phyloP scores from a whole-genome alignment of 1,284 basidiomycete genomes.

The Naganishia liquefaciens region DNA sequence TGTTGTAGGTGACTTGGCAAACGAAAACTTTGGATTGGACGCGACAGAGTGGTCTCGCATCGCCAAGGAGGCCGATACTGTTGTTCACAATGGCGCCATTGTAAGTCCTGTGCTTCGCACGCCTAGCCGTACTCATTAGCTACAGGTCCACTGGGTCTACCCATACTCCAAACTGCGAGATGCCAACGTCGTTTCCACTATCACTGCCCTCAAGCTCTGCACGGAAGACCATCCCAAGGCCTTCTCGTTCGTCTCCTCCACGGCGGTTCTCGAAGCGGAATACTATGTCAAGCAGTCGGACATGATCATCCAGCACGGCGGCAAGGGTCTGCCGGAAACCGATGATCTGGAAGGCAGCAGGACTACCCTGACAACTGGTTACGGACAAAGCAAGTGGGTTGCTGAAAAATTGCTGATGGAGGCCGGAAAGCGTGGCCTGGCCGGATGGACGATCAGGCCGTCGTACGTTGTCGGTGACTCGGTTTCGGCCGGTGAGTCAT shows the following conservation, averaged over 20 bases:
- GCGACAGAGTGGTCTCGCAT: conserved; percentile 68
- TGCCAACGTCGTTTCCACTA: conserved; percentile 86
- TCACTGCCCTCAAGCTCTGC: conserved; percentile 80
- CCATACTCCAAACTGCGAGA: conserved; percentile 90
- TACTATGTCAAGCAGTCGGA: conserved; percentile 88
- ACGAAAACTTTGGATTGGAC: conserved; percentile 73
- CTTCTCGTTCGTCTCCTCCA: conserved; percentile 91
- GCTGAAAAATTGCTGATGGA: conserved; percentile 92
- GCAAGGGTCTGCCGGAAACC: conserved; percentile 75
- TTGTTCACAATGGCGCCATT: conserved; percentile 95
- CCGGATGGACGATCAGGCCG: conserved; percentile 86
- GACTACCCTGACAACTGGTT: conserved; percentile 78
- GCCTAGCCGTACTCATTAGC: conserved; percentile 15
- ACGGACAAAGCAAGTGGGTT: conserved; percentile 98
- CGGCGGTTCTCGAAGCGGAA: conserved; percentile 87
- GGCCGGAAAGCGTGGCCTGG: conserved; percentile 80
- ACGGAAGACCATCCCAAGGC: conserved; percentile 71
- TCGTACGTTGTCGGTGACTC: conserved; percentile 97
- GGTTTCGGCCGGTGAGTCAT: conserved; percentile 68
- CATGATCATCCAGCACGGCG: conserved; percentile 58
- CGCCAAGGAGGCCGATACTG: conserved; percentile 73
- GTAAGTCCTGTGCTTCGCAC: conserved; percentile 58
- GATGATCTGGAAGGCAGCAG: conserved; percentile 90
- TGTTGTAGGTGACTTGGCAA: conserved; percentile 82
- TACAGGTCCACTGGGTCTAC: conserved; percentile 96